phyloP scores from a whole-genome alignment of 108 stramenopile genomes.

The Cyclotella kingstonii region DNA sequence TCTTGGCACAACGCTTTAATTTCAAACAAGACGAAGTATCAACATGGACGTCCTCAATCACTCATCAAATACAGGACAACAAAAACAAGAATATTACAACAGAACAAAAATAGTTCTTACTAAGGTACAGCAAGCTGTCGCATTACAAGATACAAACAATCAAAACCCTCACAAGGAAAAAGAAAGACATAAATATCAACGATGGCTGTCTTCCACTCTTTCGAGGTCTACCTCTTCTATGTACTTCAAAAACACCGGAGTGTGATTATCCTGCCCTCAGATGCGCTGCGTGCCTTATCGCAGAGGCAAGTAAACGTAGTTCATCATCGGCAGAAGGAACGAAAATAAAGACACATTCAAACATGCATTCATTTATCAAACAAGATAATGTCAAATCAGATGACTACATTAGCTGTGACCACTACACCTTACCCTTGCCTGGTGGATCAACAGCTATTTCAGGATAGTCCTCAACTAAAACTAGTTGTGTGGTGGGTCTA shows the following conservation, averaged over 20 bases:
- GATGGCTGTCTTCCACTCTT: background rate
- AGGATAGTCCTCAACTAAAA: constrained; percentile 22
- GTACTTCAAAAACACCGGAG: too few species aligned
- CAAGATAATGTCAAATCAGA: constrained; percentile 26
- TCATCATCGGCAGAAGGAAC: background rate
- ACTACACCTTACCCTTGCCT: constrained; percentile 24
- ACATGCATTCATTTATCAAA: background rate
- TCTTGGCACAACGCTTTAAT: background rate
- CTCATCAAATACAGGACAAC: background rate
- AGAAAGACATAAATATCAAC: too few species aligned
- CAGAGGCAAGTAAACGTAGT: too few species aligned
- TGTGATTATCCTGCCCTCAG: too few species aligned
- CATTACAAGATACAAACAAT: constrained; percentile 3
- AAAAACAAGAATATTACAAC: background rate
- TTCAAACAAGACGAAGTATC: background rate
- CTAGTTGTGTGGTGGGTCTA: constrained; percentile 31
- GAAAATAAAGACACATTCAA: background rate
- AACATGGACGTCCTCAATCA: background rate
- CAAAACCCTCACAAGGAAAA: too few species aligned
- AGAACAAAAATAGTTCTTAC: background rate
- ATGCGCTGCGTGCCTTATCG: too few species aligned
- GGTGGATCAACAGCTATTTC: constrained; percentile 29
- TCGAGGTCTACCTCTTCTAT: too few species aligned
- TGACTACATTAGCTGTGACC: constrained; percentile 40
- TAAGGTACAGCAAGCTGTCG: constrained; percentile 5